Percentiles rank a stretch among this genome's conserved stretches.
Evolutionary conservation across 2,329 filamentous ascomycete genomes (phyloP).

Genomic region (Myotisia sp.): DNA sequence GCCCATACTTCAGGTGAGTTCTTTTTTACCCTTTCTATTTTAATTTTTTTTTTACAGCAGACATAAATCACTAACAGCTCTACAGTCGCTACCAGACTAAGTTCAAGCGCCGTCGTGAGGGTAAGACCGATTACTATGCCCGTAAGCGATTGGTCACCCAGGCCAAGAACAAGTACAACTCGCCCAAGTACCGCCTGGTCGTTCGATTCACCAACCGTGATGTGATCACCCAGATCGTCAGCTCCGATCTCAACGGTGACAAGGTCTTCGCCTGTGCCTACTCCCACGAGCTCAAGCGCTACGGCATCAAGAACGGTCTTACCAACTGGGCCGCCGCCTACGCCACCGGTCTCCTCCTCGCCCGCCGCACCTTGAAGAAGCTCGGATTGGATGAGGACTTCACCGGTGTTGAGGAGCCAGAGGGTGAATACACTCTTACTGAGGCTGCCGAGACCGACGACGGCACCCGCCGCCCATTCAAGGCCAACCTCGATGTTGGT

Average conservation of each 20-base stretch:
- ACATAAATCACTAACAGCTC: constrained; percentile 14
- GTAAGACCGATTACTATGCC: constrained; percentile 99
- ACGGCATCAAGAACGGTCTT: constrained; percentile 94
- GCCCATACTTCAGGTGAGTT: constrained; percentile 93
- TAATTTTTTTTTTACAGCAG: constrained; percentile 7
- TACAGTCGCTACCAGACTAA: constrained; percentile 95
- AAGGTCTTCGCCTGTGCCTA: constrained; percentile 91
- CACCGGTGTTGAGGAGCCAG: constrained; percentile 87
- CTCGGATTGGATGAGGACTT: constrained; percentile 89
- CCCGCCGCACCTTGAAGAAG: constrained; percentile 94
- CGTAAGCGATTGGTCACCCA: constrained; percentile 99
- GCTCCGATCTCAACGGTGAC: constrained; percentile 91
- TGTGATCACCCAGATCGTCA: constrained; percentile 96
- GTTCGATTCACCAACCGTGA: constrained; percentile 99
- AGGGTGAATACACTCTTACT: constrained; percentile 91
- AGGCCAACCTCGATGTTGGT: constrained; percentile 96
- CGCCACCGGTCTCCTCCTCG: constrained; percentile 88
- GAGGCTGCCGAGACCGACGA: constrained; percentile 86
- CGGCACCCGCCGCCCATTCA: constrained; percentile 88
- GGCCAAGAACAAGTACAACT: constrained; percentile 99
- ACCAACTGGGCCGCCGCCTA: constrained; percentile 99
- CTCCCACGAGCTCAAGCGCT: constrained; percentile 92
- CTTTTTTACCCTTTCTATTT: constrained; percentile 5
- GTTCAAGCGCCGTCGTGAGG: constrained; percentile 90
- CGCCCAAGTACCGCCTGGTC: constrained; percentile 98